Evolutionary conservation across 2,329 filamentous ascomycete species (phyloP).

Genomic region (Paracoccidioides lutzii): DNA sequence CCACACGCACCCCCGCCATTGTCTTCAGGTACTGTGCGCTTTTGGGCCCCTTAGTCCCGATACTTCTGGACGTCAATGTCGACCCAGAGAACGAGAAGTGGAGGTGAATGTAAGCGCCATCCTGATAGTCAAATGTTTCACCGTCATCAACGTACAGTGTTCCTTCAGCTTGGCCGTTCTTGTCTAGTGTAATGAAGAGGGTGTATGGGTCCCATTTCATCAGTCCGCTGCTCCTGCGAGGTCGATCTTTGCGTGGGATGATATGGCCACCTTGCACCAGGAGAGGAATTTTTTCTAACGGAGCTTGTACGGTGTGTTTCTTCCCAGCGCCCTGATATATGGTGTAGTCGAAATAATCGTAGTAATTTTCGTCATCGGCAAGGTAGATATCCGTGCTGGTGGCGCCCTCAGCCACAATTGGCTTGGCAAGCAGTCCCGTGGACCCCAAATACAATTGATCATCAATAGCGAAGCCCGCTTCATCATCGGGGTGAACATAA

Average conservation of each 20-base stretch:
- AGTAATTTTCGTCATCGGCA: conserved; percentile 79
- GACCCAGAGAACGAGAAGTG: conserved; percentile 53
- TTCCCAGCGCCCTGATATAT: conserved; percentile 60
- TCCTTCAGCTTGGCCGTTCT: conserved; percentile 60
- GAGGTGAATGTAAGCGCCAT: conserved; percentile 79
- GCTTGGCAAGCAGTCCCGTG: conserved; percentile 85
- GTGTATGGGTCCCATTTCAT: conserved; percentile 97
- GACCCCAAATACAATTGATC: conserved; percentile 86
- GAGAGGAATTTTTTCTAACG: conserved; percentile 74
- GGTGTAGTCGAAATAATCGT: conserved; percentile 86
- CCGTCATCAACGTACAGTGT: conserved; percentile 87
- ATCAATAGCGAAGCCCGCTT: conserved; percentile 76
- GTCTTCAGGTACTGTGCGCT: conserved; percentile 62
- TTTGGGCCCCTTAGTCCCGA: conserved; percentile 48
- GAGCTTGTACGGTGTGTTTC: conserved; percentile 56
- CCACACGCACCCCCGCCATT: conserved; percentile 66
- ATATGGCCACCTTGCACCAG: conserved; percentile 90
- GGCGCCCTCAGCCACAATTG: conserved; percentile 66
- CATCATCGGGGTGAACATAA: conserved; percentile 78
- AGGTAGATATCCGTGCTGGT: conserved; percentile 69
- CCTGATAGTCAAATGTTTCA: conserved; percentile 76
- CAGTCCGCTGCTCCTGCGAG: conserved; percentile 68
- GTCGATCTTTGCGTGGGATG: conserved; percentile 76
- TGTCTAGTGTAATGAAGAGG: conserved; percentile 60
- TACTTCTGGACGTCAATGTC: conserved; percentile 56